These are phyloP conservation scores for Aspergillus ochraceoroseus DNA, from an alignment of 2,329 filamentous ascomycete genomes.

Conservation along the genomic window DNA sequence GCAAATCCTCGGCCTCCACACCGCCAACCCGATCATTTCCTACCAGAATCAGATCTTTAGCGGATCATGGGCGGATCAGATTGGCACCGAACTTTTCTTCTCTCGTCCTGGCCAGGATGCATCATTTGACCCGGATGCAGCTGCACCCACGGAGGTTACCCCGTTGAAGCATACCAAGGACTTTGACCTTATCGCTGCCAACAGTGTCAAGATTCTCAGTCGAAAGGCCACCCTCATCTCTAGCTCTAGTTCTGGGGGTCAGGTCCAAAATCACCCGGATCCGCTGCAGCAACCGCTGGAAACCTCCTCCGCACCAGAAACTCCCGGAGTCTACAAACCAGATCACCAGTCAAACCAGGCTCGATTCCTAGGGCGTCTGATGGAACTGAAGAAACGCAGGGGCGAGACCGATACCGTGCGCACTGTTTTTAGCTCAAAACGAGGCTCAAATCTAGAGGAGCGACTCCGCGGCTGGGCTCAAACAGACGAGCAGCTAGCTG, in stretches of 20 bases:
- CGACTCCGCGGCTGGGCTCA: constrained; percentile 37
- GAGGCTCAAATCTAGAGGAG: constrained; percentile 31
- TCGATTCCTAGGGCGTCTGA: constrained; percentile 61
- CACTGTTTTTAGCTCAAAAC: constrained; percentile 51
- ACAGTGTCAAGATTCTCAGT: constrained; percentile 64
- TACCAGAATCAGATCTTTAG: constrained; percentile 74
- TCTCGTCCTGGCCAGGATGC: constrained; percentile 40
- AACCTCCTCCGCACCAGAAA: constrained; percentile 7
- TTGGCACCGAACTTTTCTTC: constrained; percentile 80
- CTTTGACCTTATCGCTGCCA: constrained; percentile 68
- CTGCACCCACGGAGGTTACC: constrained; percentile 45
- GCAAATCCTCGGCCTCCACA: constrained; percentile 80
- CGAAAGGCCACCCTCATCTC: constrained; percentile 58
- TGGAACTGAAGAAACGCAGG: constrained; percentile 58
- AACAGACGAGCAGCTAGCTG: constrained; percentile 35
- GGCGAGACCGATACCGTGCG: constrained; percentile 62
- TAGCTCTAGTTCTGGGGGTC: constrained; percentile 30
- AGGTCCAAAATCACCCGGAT: constrained; percentile 5
- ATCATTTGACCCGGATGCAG: constrained; percentile 28
- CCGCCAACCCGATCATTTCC: constrained; percentile 67
- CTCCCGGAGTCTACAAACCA: constrained; percentile 21
- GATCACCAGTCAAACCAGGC: constrained; percentile 42
- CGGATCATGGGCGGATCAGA: constrained; percentile 73
- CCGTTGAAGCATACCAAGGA: constrained; percentile 39
- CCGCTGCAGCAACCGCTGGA: constrained; percentile 4